Base-by-base conservation (phyloP, 169 alveolate species). In the Plasmodium chabaudi region DNA sequence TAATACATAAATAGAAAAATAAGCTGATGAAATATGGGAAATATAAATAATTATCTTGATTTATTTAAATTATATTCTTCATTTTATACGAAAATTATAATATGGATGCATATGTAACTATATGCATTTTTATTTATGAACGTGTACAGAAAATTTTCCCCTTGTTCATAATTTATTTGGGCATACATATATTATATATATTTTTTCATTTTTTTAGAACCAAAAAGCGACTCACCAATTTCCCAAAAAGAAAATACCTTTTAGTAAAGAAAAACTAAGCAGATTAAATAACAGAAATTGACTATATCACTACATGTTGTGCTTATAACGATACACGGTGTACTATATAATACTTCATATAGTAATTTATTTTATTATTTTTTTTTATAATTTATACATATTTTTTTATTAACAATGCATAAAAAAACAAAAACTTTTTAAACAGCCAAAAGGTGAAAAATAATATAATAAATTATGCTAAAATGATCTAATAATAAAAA, bases 211-310 rank as follows among this genome's bases (percentile, higher is more conserved):
- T 17, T 10, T 23, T 39, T 49, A 74, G 88, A 61, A 47, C 39
- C 27, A 23, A 74, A 39, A 74, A 74, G 60, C 46, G 63, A 74
- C 6, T 61, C 19, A 6, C 17, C 9, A 74, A 74, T 65, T 74
- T 74, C 68, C 88, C 88, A 17, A 39, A 59, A 65, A 74, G 88
- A 74, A 74, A 74, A 19, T 74, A 74, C 55, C 88, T 74, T 49
- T 21, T 74, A 60, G 88, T 74, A 19, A 19, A 51, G 17, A 74
- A 74, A 15, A 72, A 60, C 57, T 73, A 73, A 73, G 53, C 77
- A 13, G 7, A 44, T 7, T 23, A 6, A 13, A 15, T 13, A 13
- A 51, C 7, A 51, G 7, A 51, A 51, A 9, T 57, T 57, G 4
- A 42, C 27, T n/a, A 15, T 51, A 51, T 51, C 27, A 57, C 3